These are phyloP conservation scores for Diaporthe nobilis DNA, from an alignment of 2,329 filamentous ascomycete species.

Conservation along the genomic window DNA sequence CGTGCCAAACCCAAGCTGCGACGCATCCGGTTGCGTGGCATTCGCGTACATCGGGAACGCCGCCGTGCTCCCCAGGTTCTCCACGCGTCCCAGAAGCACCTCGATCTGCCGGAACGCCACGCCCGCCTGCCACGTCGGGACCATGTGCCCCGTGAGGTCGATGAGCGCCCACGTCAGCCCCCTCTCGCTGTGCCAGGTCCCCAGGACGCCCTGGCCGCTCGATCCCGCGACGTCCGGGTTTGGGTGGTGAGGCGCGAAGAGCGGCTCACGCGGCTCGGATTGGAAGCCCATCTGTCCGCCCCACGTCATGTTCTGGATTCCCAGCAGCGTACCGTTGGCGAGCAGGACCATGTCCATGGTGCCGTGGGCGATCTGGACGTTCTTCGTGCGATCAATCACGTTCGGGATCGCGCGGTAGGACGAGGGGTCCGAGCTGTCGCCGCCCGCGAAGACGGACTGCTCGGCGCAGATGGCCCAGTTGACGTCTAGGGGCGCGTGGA, in stretches of 20 bases:
- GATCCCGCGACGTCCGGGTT: constrained; percentile 25
- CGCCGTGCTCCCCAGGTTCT: constrained; percentile 22
- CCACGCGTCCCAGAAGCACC: constrained; percentile 37
- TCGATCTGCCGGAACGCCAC: constrained; percentile 40
- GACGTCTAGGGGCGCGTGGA: constrained; percentile 45
- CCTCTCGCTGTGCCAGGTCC: constrained; percentile 41
- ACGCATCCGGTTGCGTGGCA: constrained; percentile 29
- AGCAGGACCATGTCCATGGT: constrained; percentile 77
- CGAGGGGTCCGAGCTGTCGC: constrained; percentile 40
- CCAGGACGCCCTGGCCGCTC: constrained; percentile 40
- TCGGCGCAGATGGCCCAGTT: constrained; percentile 70
- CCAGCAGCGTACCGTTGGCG: constrained; percentile 75
- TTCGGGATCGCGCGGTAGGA: constrained; percentile 57
- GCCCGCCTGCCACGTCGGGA: constrained; percentile 40
- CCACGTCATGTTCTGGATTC: constrained; percentile 85
- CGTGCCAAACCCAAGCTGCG: constrained; percentile 36
- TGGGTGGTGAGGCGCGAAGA: constrained; percentile 40
- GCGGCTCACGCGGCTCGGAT: constrained; percentile 40
- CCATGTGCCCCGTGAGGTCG: constrained; percentile 39
- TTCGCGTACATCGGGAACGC: constrained; percentile 38
- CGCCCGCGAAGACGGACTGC: constrained; percentile 60
- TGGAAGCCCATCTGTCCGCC: constrained; percentile 78
- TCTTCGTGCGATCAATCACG: constrained; percentile 78
- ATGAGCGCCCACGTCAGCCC: constrained; percentile 40
- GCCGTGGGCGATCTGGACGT: constrained; percentile 80